These are phyloP conservation scores for Brettanomyces nanus DNA, from an alignment of 805 yeast genomes.

Conservation along the genomic window DNA sequence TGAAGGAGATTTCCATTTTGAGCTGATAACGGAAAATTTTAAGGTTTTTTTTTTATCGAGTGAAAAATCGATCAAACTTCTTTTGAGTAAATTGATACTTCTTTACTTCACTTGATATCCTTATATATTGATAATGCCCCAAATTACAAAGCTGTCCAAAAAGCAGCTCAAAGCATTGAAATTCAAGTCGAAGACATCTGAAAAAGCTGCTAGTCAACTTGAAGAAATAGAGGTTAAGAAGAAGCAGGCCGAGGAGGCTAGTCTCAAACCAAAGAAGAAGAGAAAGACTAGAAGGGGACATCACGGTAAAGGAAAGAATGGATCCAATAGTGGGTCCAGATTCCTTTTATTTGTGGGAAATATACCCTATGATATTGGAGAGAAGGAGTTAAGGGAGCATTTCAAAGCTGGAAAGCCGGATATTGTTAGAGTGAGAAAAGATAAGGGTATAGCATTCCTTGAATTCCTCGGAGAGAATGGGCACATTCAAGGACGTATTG, in stretches of 20 bases:
- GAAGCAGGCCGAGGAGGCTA: conserved; percentile 17
- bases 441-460: conserved; percentile 86
- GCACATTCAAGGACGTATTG: conserved; percentile 74
- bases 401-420: conserved; percentile 71
- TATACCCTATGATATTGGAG: conserved; percentile 64
- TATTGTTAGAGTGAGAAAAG: conserved; percentile 66
- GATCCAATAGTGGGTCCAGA: conserved; percentile 41
- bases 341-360: conserved; percentile 88
- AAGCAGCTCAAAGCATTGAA: conserved; percentile 57
- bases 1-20: too few relatives aligned
- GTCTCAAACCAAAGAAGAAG: conserved; percentile 37
- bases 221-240: conserved; percentile 18
- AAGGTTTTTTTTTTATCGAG: too few relatives aligned
- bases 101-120: too few relatives aligned
- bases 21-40: too few relatives aligned
- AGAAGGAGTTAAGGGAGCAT: conserved; percentile 57
- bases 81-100: too few relatives aligned
- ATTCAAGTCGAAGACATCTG: conserved; percentile 34
- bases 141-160: conserved; percentile 44
- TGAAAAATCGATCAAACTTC: too few relatives aligned
- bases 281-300: conserved; percentile 74
- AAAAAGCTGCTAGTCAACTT: conserved; percentile 29
- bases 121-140: too few relatives aligned
- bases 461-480: conserved; percentile 59
- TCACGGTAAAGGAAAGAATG: conserved; percentile 47